These are phyloP conservation scores for Pythium utonaiense DNA, from an alignment of 352 stramenopile genomes.

Conservation along the genomic window DNA sequence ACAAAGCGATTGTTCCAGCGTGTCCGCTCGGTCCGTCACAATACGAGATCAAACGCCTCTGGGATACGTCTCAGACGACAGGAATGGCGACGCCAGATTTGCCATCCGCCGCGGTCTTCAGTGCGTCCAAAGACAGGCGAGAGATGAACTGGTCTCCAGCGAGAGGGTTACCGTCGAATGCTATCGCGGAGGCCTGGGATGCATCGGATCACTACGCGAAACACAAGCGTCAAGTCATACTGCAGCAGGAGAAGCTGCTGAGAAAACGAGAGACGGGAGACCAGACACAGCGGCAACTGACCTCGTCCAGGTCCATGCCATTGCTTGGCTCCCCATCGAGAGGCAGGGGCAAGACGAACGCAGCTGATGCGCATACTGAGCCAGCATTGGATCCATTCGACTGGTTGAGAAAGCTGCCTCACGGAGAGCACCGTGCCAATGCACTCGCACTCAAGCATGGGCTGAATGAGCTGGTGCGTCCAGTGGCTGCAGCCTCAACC, in stretches of 20 bases:
- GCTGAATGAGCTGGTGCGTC: slow-evolving; percentile 35
- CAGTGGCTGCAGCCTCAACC: background rate
- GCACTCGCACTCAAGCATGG: slow-evolving; percentile 42
- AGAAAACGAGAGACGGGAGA: background rate
- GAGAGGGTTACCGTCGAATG: slow-evolving; percentile 30
- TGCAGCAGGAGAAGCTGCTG: slow-evolving; percentile 1
- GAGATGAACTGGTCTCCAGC: slow-evolving; percentile 48
- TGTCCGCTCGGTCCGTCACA: slow-evolving; percentile 20
- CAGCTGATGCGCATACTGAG: background rate
- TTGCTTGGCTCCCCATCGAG: background rate
- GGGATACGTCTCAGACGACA: slow-evolving; percentile 27
- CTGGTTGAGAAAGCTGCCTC: slow-evolving; percentile 44
- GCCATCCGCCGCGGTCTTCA: slow-evolving; percentile 41
- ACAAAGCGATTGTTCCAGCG: background rate
- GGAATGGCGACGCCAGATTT: slow-evolving; percentile 13
- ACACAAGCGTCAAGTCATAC: slow-evolving; percentile 43
- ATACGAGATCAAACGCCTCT: slow-evolving; percentile 51
- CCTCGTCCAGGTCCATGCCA: background rate
- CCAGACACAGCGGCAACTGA: background rate
- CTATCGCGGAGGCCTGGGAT: slow-evolving; percentile 45
- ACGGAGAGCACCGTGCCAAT: slow-evolving; percentile 54
- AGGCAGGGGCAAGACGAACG: background rate
- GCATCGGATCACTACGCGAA: slow-evolving; percentile 52
- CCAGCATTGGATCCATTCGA: slow-evolving; percentile 44
- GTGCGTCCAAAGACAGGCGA: slow-evolving; percentile 37